Evolutionary conservation across 495 filamentous ascomycete species (phyloP).

Genomic region (Mycothermus thermophilus): DNA sequence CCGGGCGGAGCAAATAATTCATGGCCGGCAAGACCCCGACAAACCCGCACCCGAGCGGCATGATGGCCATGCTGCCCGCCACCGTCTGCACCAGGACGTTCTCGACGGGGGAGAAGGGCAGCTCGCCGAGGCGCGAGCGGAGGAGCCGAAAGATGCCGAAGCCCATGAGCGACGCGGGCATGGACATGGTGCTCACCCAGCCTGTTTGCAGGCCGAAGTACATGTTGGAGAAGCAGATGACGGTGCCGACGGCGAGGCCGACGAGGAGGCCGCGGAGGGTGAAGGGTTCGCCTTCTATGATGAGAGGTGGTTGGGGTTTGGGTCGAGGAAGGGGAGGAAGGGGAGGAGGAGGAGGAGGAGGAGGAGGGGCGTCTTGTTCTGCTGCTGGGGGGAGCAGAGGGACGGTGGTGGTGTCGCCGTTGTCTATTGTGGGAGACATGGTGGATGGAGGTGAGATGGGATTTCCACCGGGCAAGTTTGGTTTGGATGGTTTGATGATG

Average conservation of each 20-base stretch:
- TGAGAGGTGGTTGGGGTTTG: not conserved
- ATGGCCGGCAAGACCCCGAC: constrained; percentile 78
- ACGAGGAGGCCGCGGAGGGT: constrained; percentile 68
- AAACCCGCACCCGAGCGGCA: constrained; percentile 93
- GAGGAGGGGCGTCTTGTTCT: not conserved
- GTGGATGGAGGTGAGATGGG: too few species aligned
- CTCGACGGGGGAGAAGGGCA: constrained; percentile 85
- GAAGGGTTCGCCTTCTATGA: constrained; percentile 35
- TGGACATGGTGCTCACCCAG: constrained; percentile 58
- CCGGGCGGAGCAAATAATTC: constrained; percentile 63
- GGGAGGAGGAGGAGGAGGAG: not conserved
- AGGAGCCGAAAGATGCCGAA: constrained; percentile 87
- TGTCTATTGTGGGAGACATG: too few species aligned
- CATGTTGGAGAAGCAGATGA: constrained; percentile 92
- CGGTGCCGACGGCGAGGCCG: constrained; percentile 67
- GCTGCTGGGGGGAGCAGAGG: too few species aligned
- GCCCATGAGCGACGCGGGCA: constrained; percentile 92
- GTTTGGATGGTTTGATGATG: too few species aligned
- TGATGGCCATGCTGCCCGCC: constrained; percentile 86
- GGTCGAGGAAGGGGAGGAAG: not conserved
- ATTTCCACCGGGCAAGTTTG: too few species aligned
- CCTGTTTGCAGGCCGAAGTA: constrained; percentile 97
- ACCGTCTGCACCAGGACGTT: constrained; percentile 97
- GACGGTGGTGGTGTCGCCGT: too few species aligned
- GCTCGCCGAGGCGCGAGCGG: constrained; percentile 44